Percentiles rank a stretch among this genome's conserved stretches.
Evolutionary conservation across 257 asterid genomes (phyloP).

Genomic region (Cordia subcordata): DNA sequence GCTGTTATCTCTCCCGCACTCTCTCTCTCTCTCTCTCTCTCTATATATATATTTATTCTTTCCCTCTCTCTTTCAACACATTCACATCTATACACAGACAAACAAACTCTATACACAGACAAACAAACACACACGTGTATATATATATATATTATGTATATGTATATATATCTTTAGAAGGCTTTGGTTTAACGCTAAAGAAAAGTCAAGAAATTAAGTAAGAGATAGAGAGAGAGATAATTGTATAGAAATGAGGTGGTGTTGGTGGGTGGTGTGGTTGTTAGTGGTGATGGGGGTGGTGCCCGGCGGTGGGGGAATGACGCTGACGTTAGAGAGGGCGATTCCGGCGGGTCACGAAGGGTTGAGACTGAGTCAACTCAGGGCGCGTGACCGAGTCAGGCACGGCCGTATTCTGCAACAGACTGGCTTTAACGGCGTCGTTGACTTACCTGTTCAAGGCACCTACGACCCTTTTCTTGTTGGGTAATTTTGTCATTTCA

Average conservation of each 20-base stretch:
- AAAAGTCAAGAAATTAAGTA: background rate
- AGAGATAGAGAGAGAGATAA: background rate
- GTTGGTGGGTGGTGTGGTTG: background rate
- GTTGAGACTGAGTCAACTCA: conserved; percentile 35
- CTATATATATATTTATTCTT: no score
- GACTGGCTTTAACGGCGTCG: conserved; percentile 36
- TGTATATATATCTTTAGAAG: no score
- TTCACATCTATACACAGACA: no score
- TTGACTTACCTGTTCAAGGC: conserved; percentile 82
- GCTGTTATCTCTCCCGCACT: background rate
- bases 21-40: background rate
- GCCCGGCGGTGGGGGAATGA: background rate
- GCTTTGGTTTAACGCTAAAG: no score
- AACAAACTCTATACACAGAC: no score
- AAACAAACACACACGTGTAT: background rate
- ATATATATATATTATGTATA: no score
- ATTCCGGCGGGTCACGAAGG: background rate
- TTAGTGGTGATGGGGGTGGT: background rate
- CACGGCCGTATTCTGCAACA: conserved; percentile 85
- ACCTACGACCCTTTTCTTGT: conserved; percentile 86
- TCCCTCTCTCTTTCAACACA: no score
- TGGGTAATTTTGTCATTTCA: conserved; percentile 45
- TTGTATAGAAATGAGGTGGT: background rate
- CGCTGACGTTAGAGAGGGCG: background rate
- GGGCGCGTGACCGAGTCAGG: conserved; percentile 58